Base-by-base conservation (phyloP, 2,329 filamentous ascomycete species). In the Cercospora canescens region DNA sequence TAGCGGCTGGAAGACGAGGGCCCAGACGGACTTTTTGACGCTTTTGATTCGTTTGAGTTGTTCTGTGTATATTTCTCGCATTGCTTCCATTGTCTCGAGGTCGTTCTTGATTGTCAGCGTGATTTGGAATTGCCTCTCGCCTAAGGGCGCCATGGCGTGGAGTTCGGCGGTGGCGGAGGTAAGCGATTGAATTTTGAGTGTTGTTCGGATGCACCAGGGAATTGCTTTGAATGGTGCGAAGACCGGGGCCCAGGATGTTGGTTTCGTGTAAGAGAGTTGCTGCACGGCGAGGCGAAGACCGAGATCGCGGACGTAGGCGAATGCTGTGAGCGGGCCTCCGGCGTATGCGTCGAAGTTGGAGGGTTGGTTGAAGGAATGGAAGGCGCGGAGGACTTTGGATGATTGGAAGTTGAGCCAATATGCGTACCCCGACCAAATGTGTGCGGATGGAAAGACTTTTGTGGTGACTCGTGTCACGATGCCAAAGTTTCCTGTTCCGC, bases 401-500 rank as follows among this genome's bases (percentile, higher is more conserved):
- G 52, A 14, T 35, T 55, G 52, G 11, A 32, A 55, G 8, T 5
- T 32, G 28, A 16, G 52, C 8, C 26, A 55, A 24, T 55, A 55
- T 21, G 28, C 52, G 52, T 34, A 55, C 28, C 52, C 52, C 11
- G 52, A 55, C 52, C 52, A 55, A 28, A 55, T 9, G 9, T 55
- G 6, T 2, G 52, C 32, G 2, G 52, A 55, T 16, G 52, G n/a
- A 30, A 55, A 55, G 52, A 55, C 52, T 35, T 55, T 55, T 12
- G 52, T 55, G 9, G 52, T 55, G 63, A 72, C 72, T 2, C 65
- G 56, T 2, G 71, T 74, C 4, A 73, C 70, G 28, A 73, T 66
- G 14, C 71, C 72, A 32, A 73, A 68, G 45, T 73, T 73, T 48
- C 60, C 69, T 12, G 58, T 62, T 34, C 70, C 67, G 3, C 72